phyloP scores from a whole-genome alignment of 441 rosid species.

The Eruca vesicaria region DNA sequence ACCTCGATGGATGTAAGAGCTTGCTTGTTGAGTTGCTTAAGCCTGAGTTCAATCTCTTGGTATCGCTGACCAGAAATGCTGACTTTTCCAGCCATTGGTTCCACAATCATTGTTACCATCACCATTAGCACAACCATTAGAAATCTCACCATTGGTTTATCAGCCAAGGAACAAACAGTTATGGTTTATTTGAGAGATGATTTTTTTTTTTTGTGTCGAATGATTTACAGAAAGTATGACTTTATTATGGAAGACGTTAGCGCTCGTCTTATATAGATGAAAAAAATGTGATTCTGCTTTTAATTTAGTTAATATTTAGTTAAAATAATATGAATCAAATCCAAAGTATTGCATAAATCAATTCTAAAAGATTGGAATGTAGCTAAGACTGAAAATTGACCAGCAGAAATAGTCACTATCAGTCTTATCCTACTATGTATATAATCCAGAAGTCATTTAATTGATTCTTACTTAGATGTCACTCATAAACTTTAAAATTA shows the following conservation, averaged over 20 bases:
- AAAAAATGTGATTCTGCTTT: no score
- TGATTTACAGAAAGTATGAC: neutral
- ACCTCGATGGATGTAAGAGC: neutral
- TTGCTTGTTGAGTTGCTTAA: constrained; percentile 6
- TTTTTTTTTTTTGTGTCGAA: neutral
- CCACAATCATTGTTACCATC: neutral
- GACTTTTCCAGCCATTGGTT: neutral
- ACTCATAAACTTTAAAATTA: no score
- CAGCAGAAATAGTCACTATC: no score
- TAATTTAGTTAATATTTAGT: no score
- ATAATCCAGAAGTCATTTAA: no score
- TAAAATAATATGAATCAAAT: no score
- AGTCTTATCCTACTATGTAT: no score
- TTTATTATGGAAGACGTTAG: neutral
- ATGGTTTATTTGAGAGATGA: neutral
- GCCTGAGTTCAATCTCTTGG: constrained; percentile 1
- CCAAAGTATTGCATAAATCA: no score
- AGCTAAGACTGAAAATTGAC: no score
- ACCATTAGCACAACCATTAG: neutral
- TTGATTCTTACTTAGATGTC: no score
- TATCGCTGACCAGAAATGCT: neutral
- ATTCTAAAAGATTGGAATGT: no score
- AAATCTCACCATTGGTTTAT: neutral
- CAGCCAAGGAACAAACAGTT: neutral
- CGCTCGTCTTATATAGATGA: no score